These are phyloP conservation scores for Chionographis japonica DNA, from an alignment of 106 monocot genomes.

Conservation along the genomic window DNA sequence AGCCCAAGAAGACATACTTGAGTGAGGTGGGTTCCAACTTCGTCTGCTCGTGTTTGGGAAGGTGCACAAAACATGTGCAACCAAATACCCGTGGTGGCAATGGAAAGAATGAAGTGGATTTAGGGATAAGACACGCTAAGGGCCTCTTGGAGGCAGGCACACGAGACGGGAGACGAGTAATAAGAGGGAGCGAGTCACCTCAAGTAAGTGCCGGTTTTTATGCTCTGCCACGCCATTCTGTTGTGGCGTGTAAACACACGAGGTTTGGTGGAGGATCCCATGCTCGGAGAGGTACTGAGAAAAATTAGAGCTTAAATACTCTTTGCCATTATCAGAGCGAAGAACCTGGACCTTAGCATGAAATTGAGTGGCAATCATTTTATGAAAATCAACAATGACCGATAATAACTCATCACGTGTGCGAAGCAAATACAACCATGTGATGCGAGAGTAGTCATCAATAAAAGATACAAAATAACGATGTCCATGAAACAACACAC, in stretches of 20 bases:
- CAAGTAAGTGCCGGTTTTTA: background rate
- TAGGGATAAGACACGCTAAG: background rate
- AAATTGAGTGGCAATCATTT: too few relatives aligned
- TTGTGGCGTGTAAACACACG: too few relatives aligned
- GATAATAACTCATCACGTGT: background rate
- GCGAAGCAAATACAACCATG: background rate
- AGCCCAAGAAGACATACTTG: constrained; percentile 1
- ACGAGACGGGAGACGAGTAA: background rate
- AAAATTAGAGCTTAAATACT: too few relatives aligned
- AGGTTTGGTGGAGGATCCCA: too few relatives aligned
- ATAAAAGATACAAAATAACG: background rate
- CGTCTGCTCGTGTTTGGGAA: background rate
- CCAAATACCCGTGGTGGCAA: background rate
- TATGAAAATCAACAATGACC: background rate
- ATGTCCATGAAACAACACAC: background rate
- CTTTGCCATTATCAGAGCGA: too few relatives aligned
- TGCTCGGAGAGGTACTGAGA: too few relatives aligned
- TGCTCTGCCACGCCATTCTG: too few relatives aligned
- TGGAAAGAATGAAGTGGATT: too few relatives aligned
- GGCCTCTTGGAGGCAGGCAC: background rate
- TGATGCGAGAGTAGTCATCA: background rate
- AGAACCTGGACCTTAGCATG: too few relatives aligned
- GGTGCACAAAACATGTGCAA: background rate
- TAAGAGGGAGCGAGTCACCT: background rate
- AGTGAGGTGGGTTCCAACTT: background rate